A percentile compares a stretch with the other conserved stretches of the same genome.
Evolutionary conservation across 192 early-diverging fungal species (phyloP).

Genomic region (Coemansia sp.): DNA sequence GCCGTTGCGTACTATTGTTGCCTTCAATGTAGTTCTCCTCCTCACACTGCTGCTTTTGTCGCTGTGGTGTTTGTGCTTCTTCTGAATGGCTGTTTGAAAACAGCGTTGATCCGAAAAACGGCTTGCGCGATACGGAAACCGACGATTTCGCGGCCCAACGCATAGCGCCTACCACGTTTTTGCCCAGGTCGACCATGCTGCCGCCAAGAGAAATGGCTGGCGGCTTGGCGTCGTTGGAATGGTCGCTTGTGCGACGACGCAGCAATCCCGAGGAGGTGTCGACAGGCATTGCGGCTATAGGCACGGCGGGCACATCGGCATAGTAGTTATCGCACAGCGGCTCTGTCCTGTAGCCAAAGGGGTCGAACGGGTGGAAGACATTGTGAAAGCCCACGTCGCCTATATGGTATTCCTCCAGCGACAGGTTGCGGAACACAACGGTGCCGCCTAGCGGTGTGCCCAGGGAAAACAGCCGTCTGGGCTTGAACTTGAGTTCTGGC

Average conservation of each 20-base stretch:
- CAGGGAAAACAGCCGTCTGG: conserved; percentile 30
- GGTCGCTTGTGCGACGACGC: neutral
- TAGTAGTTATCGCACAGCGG: conserved; percentile 56
- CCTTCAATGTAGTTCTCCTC: no score
- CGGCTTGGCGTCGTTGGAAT: neutral
- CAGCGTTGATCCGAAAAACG: conserved; percentile 8
- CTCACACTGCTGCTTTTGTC: no score
- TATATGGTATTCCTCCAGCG: conserved; percentile 53
- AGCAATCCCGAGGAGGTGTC: neutral
- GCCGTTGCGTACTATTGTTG: no score
- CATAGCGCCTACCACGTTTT: conserved; percentile 24
- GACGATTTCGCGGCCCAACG: conserved; percentile 17
- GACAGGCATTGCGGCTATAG: conserved; percentile 10
- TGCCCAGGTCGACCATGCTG: conserved; percentile 27
- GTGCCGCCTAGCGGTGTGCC: conserved; percentile 54
- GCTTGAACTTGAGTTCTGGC: conserved; percentile 23
- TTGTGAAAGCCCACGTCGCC: conserved; percentile 60
- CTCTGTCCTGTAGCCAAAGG: conserved; percentile 69
- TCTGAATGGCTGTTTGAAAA: no score
- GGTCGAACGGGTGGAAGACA: conserved; percentile 73
- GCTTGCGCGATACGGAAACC: no score
- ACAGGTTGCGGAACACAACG: conserved; percentile 60
- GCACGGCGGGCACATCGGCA: conserved; percentile 51
- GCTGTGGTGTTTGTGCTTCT: no score
- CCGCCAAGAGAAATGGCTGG: conserved; percentile 4